Evolutionary conservation across 2,329 filamentous ascomycete species (phyloP).

Genomic region (Hypoxylon sp.): DNA sequence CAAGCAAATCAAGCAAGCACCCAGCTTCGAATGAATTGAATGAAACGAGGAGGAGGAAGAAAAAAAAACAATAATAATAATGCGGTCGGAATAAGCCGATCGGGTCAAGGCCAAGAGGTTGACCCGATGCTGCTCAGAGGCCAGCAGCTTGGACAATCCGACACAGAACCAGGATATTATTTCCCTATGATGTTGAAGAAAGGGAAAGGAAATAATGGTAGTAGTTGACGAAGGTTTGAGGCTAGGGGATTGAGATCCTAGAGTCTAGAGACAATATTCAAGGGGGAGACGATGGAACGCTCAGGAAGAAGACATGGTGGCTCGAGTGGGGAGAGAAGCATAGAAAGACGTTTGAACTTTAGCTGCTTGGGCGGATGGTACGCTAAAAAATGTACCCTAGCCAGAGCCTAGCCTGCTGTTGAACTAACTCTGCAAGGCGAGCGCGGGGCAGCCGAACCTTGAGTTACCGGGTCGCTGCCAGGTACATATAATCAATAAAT

Average conservation of each 20-base stretch:
- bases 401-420: not conserved
- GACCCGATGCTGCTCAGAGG: slow-evolving; percentile 17
- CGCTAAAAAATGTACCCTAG: not conserved
- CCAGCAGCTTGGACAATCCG: slow-evolving; percentile 14
- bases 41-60: slow-evolving; percentile 12
- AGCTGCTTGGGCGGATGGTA: no score
- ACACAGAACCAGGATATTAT: slow-evolving; percentile 11
- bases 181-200: not conserved
- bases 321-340: slow-evolving; percentile 23
- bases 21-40: no score
- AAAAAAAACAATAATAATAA: slow-evolving; percentile 3
- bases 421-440: slow-evolving; percentile 8
- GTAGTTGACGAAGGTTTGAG: slow-evolving; percentile 9
- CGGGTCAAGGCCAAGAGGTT: slow-evolving; percentile 15
- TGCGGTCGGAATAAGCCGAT: slow-evolving; percentile 30
- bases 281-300: slow-evolving; percentile 30
- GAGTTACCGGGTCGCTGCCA: slow-evolving; percentile 1
- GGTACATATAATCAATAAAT: slow-evolving; percentile 14
- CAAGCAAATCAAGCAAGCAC: no score
- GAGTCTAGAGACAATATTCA: slow-evolving; percentile 22
- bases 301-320: slow-evolving; percentile 34
- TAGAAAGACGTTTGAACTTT: not conserved
- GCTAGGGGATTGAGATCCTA: slow-evolving; percentile 11
- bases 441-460: slow-evolving; percentile 19
- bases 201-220: slow-evolving; percentile 7